Conservation (phyloP, 2,329 filamentous ascomycete species). For the Colletotrichum tropicicola region DNA sequence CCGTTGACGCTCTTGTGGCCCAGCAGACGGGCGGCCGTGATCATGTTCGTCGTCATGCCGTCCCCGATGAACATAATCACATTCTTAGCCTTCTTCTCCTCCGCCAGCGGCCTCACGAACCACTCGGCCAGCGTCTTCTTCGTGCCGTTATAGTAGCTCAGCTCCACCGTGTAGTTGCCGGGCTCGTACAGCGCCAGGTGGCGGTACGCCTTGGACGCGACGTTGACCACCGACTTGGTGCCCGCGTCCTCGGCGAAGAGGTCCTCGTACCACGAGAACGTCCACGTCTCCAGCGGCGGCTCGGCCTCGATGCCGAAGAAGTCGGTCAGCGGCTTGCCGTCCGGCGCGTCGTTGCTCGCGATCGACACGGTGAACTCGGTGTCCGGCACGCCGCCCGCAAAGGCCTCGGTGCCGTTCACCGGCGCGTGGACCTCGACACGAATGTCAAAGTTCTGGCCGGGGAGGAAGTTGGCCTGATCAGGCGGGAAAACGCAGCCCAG, state of each 20-base stretch:
- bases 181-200: constrained; percentile 80
- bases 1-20: constrained; percentile 86
- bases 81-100: constrained; percentile 81
- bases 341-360: constrained; percentile 64
- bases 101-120: constrained; percentile 76
- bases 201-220: constrained; percentile 81
- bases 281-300: constrained; percentile 82
- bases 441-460: constrained; percentile 85
- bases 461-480: constrained; percentile 79
- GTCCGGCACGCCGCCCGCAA: constrained; percentile 73
- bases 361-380: constrained; percentile 80
- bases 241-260: constrained; percentile 79
- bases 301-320: constrained; percentile 80
- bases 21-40: constrained; percentile 81
- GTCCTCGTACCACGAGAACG: constrained; percentile 85
- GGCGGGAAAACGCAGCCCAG: constrained; percentile 70
- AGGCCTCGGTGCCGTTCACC: constrained; percentile 81
- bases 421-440: constrained; percentile 85
- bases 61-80: constrained; percentile 83
- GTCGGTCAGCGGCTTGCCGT: constrained; percentile 63
- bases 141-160: constrained; percentile 76
- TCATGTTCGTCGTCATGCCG: constrained; percentile 78
- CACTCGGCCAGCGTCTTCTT: constrained; percentile 77
- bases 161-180: constrained; percentile 79
- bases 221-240: constrained; percentile 78